Base-by-base conservation (phyloP, 345 rosid genomes). In the Nephelium lappaceum region DNA sequence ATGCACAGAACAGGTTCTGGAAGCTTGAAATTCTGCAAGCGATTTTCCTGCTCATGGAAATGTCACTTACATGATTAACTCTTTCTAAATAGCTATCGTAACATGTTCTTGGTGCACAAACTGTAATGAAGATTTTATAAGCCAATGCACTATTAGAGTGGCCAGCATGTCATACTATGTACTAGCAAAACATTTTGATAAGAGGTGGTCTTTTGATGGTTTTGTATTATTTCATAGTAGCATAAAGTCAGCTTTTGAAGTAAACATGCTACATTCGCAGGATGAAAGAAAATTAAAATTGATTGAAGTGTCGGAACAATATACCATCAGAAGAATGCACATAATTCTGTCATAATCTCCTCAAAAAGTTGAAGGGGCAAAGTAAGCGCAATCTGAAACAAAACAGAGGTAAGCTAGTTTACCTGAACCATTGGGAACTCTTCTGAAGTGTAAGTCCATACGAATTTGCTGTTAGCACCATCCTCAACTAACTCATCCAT, bases 391-490 rank as follows among this genome's bases (percentile, higher is more conserved):
- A 38, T 43, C 19, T 5, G 18, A 24, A 74, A 24, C n/a, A 11
- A 5, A 70, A 31, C 16, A 23, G 8, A 2, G 49, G 51, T 15
- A 53, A 41, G 49, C 21, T 25, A 72, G 58, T 87, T 71, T 73
- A 92, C 99, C 94, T 94, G 99, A 79, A 88, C 81, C 99, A 94
- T 91, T n/a, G 96, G 86, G 83, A 93, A 94, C 88, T 89, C 91
- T 45, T 88, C 88, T 73, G 99, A 93, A 80, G 93, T 91, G 84
- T 94, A 94, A 58, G 93, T 92, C 97, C 95, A 94, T 36, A 83
- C 81, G 62, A 85, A 91, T 64, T 85, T 85, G 79, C 86, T 87
- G 72, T 87, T 81, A 66, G 65, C 77, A 76, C 64, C 69, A 25
- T 25, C 81, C 77, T 84, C 81, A 38, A 45, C 77, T 39, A 86